These are phyloP conservation scores for Citrullus amarus DNA, from an alignment of 306 rosid genomes.

Conservation along the genomic window DNA sequence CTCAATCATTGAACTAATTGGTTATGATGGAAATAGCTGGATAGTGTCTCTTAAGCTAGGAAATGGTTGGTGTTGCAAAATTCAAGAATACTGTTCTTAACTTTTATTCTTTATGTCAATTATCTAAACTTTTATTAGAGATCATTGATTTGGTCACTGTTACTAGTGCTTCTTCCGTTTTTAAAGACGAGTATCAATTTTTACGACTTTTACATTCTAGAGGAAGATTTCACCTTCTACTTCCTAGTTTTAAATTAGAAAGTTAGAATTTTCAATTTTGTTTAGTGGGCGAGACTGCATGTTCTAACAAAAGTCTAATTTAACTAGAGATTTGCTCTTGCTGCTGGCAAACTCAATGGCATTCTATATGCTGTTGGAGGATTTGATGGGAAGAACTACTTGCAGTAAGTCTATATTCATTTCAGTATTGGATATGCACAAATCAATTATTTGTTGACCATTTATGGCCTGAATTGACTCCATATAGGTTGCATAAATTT, in stretches of 20 bases:
- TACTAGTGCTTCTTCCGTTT: not conserved
- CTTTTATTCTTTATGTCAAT: not conserved
- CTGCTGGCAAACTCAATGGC: conserved; percentile 22
- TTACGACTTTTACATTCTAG: too few species aligned
- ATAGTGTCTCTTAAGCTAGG: not conserved
- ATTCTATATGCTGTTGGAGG: conserved; percentile 35
- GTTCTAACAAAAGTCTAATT: not conserved
- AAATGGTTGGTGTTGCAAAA: not conserved
- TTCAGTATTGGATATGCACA: not conserved
- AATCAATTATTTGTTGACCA: not conserved
- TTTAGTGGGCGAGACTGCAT: not conserved
- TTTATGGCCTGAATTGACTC: too few species aligned
- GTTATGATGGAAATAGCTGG: not conserved
- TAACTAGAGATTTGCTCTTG: conserved; percentile 26
- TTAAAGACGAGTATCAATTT: too few species aligned
- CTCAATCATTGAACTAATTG: not conserved
- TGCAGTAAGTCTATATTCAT: conserved; percentile 17
- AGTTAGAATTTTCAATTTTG: not conserved
- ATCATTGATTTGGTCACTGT: not conserved
- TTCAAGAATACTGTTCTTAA: not conserved
- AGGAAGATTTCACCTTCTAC: not conserved
- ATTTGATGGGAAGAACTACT: conserved; percentile 23
- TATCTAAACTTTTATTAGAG: not conserved
- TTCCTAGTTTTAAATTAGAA: not conserved
- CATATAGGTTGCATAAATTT: too few species aligned